Evolutionary conservation across 2,329 filamentous ascomycete genomes (phyloP).

Genomic region (Penicillium sp.): DNA sequence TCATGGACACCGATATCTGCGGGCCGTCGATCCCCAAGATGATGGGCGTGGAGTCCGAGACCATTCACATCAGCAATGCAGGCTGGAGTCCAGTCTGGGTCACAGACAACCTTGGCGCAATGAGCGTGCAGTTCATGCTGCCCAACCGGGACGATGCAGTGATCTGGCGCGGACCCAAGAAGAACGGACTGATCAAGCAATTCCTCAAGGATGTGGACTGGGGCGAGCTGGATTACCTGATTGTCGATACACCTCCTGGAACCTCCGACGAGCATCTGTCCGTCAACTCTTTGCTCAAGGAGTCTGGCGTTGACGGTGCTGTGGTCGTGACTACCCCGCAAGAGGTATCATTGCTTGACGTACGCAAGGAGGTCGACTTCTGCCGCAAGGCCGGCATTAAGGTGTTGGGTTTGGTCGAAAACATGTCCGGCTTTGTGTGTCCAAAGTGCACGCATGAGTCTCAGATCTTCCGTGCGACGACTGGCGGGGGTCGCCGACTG

Average conservation of each 20-base stretch:
- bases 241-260: constrained; percentile 93
- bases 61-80: constrained; percentile 81
- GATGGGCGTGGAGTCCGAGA: constrained; percentile 95
- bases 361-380: constrained; percentile 96
- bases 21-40: constrained; percentile 97
- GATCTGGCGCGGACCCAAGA: constrained; percentile 97
- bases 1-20: constrained; percentile 98
- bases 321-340: constrained; percentile 93
- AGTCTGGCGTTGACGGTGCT: constrained; percentile 88
- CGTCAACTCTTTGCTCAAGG: constrained; percentile 87
- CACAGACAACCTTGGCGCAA: constrained; percentile 86
- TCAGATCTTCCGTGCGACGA: constrained; percentile 88
- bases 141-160: constrained; percentile 91
- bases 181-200: constrained; percentile 97
- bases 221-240: constrained; percentile 88
- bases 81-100: constrained; percentile 98
- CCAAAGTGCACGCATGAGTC: constrained; percentile 78
- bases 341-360: constrained; percentile 87
- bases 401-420: constrained; percentile 88
- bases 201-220: constrained; percentile 98
- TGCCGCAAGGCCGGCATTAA: constrained; percentile 90
- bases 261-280: constrained; percentile 94
- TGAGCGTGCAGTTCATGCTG: constrained; percentile 98
- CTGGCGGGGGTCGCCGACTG: constrained; percentile 76
- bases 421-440: constrained; percentile 97